phyloP scores from a whole-genome alignment of 352 stramenopile genomes.

The Pythium aristosporum region DNA sequence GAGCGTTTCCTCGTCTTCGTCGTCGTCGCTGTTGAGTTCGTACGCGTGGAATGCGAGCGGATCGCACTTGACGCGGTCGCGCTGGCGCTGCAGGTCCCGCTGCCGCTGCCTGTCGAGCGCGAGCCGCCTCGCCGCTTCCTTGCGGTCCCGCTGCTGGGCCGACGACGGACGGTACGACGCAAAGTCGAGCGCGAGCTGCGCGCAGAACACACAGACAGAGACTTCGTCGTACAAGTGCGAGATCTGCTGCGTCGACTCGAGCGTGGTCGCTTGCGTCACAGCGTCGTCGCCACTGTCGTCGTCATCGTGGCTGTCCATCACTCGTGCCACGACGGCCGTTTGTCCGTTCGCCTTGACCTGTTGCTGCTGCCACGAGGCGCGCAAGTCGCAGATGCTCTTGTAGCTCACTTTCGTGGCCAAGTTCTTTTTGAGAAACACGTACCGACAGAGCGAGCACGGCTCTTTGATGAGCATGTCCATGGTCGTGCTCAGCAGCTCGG shows the following conservation, averaged over 20 bases:
- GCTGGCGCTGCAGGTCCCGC: constrained; percentile 24
- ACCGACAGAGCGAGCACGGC: constrained; percentile 51
- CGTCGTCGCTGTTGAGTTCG: constrained; percentile 53
- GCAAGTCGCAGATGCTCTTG: constrained; percentile 63
- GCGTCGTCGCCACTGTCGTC: not conserved
- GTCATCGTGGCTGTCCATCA: too few species aligned
- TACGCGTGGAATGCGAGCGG: constrained; percentile 51
- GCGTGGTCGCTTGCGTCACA: not conserved
- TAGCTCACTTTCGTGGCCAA: constrained; percentile 56
- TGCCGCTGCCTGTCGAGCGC: constrained; percentile 29
- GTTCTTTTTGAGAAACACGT: constrained; percentile 60
- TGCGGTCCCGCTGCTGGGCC: constrained; percentile 1
- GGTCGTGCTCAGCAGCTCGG: constrained; percentile 44
- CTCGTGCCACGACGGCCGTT: not conserved
- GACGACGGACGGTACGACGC: constrained; percentile 38
- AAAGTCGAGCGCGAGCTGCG: constrained; percentile 51
- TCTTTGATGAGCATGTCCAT: constrained; percentile 54
- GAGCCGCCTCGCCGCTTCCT: constrained; percentile 6
- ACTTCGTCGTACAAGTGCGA: constrained; percentile 62
- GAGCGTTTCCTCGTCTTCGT: constrained; percentile 46
- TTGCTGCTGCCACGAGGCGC: constrained; percentile 37
- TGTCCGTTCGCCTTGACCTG: not conserved
- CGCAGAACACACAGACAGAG: constrained; percentile 56
- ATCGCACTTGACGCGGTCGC: constrained; percentile 37
- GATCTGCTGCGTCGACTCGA: constrained; percentile 27